Base-by-base conservation (phyloP, 345 rosid species). In the Sisymbrium altissimum region DNA sequence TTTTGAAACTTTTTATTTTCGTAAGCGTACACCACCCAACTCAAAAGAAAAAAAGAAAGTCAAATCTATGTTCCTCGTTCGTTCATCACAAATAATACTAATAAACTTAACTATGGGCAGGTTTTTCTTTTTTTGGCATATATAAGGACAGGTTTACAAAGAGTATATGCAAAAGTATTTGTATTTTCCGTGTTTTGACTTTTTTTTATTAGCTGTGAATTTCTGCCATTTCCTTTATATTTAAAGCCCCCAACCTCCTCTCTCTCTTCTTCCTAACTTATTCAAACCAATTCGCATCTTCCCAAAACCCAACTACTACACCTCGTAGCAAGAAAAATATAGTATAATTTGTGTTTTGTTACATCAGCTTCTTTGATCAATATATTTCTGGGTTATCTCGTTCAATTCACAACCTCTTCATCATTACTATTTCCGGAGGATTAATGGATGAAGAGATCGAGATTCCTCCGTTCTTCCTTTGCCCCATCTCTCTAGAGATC, bases 401-500 rank as follows among this genome's bases (percentile, higher is more conserved):
- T 36, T 32, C 38, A 64, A 4, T 18, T 17, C 59, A 46, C 73
- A 46, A 15, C 55, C 27, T 76, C 39, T 29, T 71, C 17, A 35
- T 71, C 17, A 35, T 59, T 35, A 18, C 30, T 27, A 23, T 41
- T 33, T 48, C 11, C 19, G 29, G 55, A 53, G 45, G 50, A 40
- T 36, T 19, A 40, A 87, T 86, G 89, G 90, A 88, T 65, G 71
- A 77, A 17, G 93, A 84, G 39, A 84, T 90, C 52, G 89, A 86
- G 62, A 84, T 90, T 58, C 96, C 96, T 14, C 36, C 83, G 0
- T 86, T 74, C 58, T 90, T 90, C 43, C 81, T 85, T 74, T 90
- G 96, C 75, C 96, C 96, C 0, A 86, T 90, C 46, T 90, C 96
- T 39, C 80, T 87, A 2, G 85, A 84, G 36, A 82, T 90, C 52